Evolutionary conservation across 192 early-diverging fungal genomes (phyloP), one percentile per base, ranked within the genome.

Genomic region (Dissophora globulifera): DNA sequence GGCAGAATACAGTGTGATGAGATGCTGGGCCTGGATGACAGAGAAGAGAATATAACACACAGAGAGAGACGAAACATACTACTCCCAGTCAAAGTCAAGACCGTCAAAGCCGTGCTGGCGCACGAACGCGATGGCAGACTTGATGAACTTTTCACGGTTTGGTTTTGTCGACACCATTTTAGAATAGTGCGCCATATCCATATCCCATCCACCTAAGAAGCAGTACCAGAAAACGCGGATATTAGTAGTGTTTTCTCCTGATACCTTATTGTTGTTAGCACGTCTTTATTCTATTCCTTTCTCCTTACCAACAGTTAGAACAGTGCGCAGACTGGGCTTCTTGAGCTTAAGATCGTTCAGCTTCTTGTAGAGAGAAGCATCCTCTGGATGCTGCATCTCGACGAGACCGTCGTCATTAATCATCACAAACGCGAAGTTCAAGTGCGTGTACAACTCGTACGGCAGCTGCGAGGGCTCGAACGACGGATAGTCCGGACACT

Each of bases 101-200:
- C 71, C 71, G 31, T 76, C 72, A 48, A 76, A 76, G 20, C 20
- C 30, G 17, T 76, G 43, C 22, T 61, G 26, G 45, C 72, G 72
- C 7, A 67, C 40, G 9, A 35, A 76, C 23, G 58, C 17, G 2
- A 76, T 55, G 29, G 64, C 64, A 10, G 72, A 76, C 40, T 55
- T 60, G 46, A 76, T 67, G 38, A 76, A 76, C 52, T 76, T 76
- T 56, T 76, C 63, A 43, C 72, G 72, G n/a, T 66, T 67, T 16
- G 57, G 63, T 4, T 22, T 33, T 15, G 72, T 67, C 29, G 72
- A 76, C 25, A 76, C 72, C 72, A 76, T 76, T 25, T 60, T 76
- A 20, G 72, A 76, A 43, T 67, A 76, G 26, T 67, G 52, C 17
- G 72, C 72, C 72, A 76, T 76, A 40, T 67, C 72, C 72, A 76